These are phyloP conservation scores for Kuraishia cidri DNA, from an alignment of 805 yeast species.

Conservation along the genomic window DNA sequence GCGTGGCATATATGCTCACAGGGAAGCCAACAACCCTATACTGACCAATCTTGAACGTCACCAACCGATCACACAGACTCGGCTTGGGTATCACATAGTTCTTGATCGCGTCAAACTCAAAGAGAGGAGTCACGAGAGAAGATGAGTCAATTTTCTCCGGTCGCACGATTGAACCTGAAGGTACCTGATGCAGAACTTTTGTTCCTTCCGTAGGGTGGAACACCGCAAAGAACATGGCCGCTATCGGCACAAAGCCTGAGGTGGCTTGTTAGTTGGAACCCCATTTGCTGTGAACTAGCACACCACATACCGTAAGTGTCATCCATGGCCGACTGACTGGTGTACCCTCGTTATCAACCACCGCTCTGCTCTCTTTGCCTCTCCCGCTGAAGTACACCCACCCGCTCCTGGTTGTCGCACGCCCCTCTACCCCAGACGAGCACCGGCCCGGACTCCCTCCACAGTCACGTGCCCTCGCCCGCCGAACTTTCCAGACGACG, in stretches of 20 bases:
- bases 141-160: constrained; percentile 22
- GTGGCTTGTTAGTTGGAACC: too few relatives aligned
- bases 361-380: too few relatives aligned
- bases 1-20: constrained; percentile 63
- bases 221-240: constrained; percentile 80
- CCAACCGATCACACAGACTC: constrained; percentile 72
- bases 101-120: constrained; percentile 78
- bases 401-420: too few relatives aligned
- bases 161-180: constrained; percentile 57
- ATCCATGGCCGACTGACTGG: too few relatives aligned
- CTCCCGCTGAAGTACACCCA: too few relatives aligned
- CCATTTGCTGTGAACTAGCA: too few relatives aligned
- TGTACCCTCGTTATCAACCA: too few relatives aligned
- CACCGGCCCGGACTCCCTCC: too few relatives aligned
- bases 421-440: too few relatives aligned
- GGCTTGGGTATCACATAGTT: constrained; percentile 94
- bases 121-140: constrained; percentile 30
- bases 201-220: constrained; percentile 97
- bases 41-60: constrained; percentile 63
- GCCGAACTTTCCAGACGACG: too few relatives aligned
- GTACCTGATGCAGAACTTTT: constrained; percentile 84
- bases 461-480: too few relatives aligned
- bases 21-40: constrained; percentile 83
- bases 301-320: too few relatives aligned
- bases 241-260: constrained; percentile 83